Percentiles rank a stretch among this genome's conserved stretches.
phyloP scores from a whole-genome alignment of 352 stramenopile species.

The Phytophthora uliginosa region DNA sequence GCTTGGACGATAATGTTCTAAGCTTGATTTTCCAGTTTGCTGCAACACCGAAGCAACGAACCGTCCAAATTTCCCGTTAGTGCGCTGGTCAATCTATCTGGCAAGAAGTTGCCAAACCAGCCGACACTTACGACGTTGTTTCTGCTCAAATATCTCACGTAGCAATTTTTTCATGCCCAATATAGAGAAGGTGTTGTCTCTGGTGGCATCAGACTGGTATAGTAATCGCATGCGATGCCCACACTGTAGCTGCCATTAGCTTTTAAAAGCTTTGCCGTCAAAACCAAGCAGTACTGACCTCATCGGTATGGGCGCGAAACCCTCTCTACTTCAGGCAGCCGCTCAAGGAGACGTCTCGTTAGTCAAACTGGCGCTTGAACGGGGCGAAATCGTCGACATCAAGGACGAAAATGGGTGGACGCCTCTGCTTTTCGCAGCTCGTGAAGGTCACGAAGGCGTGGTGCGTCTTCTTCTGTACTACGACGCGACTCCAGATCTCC shows the following conservation, averaged over 20 bases:
- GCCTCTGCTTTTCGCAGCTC: conserved; percentile 19
- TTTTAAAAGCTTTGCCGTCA: neutral
- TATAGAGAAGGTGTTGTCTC: neutral
- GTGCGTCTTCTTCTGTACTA: conserved; percentile 9
- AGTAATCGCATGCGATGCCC: neutral
- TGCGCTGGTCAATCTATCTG: neutral
- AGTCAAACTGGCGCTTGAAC: conserved; percentile 9
- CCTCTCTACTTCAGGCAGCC: conserved; percentile 1
- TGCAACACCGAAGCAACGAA: neutral
- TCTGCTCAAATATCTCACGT: neutral
- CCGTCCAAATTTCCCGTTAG: neutral
- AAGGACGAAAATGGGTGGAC: conserved; percentile 18
- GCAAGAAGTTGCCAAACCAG: neutral
- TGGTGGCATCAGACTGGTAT: neutral
- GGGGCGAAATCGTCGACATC: conserved; percentile 4
- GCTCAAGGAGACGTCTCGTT: neutral
- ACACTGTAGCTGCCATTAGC: neutral
- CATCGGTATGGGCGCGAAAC: neutral
- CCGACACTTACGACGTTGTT: neutral
- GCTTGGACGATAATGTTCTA: neutral
- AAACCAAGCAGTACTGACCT: neutral
- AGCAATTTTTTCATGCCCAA: neutral
- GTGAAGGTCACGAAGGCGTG: conserved; percentile 17
- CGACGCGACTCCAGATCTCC: conserved; percentile 13
- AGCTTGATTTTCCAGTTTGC: neutral